Conservation (phyloP, 768 basidiomycete species). For the Panaeolus papilionaceus region DNA sequence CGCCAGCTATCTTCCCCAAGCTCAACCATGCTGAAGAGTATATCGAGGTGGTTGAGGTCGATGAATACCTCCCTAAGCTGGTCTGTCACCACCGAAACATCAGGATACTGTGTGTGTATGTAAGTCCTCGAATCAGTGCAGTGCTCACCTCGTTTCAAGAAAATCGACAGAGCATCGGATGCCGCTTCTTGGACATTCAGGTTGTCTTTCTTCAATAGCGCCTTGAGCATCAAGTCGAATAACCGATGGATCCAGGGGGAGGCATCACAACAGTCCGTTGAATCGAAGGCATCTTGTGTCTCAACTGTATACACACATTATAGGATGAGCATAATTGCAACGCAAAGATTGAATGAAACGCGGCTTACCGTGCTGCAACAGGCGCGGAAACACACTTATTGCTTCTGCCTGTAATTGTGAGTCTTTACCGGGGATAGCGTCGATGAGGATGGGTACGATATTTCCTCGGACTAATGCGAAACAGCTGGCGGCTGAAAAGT, state of each 20-base stretch:
- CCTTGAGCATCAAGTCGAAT: conserved; percentile 20
- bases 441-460: conserved; percentile 18
- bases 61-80: conserved; percentile 20
- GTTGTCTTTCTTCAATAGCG: conserved; percentile 22
- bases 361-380: conserved; percentile 13
- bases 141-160: conserved; percentile 16
- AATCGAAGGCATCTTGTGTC: background rate
- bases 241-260: conserved; percentile 22
- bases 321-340: background rate
- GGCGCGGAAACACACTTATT: background rate
- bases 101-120: background rate
- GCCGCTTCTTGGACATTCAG: conserved; percentile 23
- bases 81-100: conserved; percentile 3
- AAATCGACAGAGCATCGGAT: conserved; percentile 10
- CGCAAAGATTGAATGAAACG: no score
- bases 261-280: conserved; percentile 5
- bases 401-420: conserved; percentile 23
- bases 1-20: conserved; percentile 16
- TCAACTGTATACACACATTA: background rate
- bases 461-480: conserved; percentile 19
- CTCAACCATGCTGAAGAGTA: conserved; percentile 21
- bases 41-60: conserved; percentile 13
- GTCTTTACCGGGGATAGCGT: conserved; percentile 21
- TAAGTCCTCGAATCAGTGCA: background rate
- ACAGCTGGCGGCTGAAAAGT: conserved; percentile 13